Evolutionary conservation across 1,139 yeast species (phyloP), one percentile per base, ranked within the genome.

Genomic region (Schizosaccharomyces versatilis): DNA sequence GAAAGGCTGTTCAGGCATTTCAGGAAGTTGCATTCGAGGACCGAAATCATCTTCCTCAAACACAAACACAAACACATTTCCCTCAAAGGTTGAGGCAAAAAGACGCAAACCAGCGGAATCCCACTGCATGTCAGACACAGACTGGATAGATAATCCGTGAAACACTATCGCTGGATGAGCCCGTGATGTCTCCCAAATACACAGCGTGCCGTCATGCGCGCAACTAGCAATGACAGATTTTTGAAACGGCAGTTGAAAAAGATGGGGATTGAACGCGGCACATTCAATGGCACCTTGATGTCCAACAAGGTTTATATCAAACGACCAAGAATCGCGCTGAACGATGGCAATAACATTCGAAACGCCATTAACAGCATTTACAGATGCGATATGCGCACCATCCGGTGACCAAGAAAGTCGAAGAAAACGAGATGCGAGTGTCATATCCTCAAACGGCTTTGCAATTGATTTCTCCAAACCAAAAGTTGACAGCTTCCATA

Each of bases 231-330:
- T 68, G 24, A 88, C 73, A 56, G 81, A 44, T 38, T 49, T 38
- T n/a, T 49, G 42, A 49, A 39, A 49, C 7, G 63, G 36, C 63
- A 59, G 6, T 61, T 58, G 1, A 63, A 57, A 58, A 67, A 71
- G 68, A 84, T 76, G 61, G 0, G 98, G 98, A 19, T 90, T 83
- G 66, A 93, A 93, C 0, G 83, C 70, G 52, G 90, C 88, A 3
- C 88, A 97, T 66, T 93, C 98, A 61, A 95, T 84, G 0, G 99
- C 96, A 1, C 94, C 86, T 61, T 88, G 95, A 64, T 90, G 98
- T 1, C 98, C 99, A 53, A 93, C 83, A 52, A 90, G 73, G 56
- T 93, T 81, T 53, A 88, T 75, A 59, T 84, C 94, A 8, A 86
- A 74, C 52, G 81, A 88, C 99, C 99, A 93, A 54, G 76, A 80